Evolutionary conservation across 305 asterid species (phyloP).

Genomic region (Withania somnifera): DNA sequence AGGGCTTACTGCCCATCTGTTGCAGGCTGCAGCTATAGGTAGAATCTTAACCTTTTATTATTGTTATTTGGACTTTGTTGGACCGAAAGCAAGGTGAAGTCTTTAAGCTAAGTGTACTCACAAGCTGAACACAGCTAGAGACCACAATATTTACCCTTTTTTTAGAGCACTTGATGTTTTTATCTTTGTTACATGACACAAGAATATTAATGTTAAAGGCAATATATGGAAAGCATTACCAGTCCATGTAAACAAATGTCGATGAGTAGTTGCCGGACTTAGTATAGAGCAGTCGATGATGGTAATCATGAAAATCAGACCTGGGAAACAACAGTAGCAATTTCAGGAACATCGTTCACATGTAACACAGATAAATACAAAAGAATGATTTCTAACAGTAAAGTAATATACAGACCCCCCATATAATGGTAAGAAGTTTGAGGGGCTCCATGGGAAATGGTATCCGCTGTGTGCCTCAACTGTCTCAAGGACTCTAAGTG

Average conservation of each 20-base stretch:
- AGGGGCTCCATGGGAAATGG: constrained; percentile 90
- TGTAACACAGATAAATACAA: neutral
- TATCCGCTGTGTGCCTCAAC: constrained; percentile 97
- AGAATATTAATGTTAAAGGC: neutral
- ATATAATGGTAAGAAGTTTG: constrained; percentile 82
- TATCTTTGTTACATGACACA: neutral
- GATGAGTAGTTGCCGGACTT: constrained; percentile 95
- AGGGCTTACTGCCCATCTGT: no score
- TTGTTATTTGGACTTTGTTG: no score
- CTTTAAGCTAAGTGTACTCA: neutral
- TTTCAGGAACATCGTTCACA: constrained; percentile 2
- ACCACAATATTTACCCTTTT: neutral
- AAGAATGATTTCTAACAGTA: neutral
- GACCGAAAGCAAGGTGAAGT: neutral
- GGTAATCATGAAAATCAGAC: constrained; percentile 95
- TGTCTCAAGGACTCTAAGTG: constrained; percentile 87
- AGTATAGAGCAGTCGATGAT: constrained; percentile 85
- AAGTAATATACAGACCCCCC: constrained; percentile 62
- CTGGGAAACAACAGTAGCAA: constrained; percentile 30
- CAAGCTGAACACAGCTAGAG: neutral
- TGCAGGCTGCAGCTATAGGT: no score
- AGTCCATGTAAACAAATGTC: constrained; percentile 90
- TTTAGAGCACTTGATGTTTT: neutral
- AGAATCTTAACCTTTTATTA: no score
- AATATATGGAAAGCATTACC: constrained; percentile 26